Evolutionary conservation across 495 filamentous ascomycete genomes (phyloP).

Genomic region (Recurvomyces mirabilis): DNA sequence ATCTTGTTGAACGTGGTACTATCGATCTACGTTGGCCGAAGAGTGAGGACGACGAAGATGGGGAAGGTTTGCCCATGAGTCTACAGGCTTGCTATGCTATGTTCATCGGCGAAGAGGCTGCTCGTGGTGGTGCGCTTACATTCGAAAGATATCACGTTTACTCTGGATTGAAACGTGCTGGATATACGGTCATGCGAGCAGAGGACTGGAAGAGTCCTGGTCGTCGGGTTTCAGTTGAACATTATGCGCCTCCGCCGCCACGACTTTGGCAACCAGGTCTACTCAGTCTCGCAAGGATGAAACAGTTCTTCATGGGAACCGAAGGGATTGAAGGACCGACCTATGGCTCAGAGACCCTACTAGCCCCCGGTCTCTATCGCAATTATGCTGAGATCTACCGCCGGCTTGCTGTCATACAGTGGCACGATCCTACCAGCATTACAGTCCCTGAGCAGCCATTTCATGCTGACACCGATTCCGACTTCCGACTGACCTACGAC

Average conservation of each 20-base stretch:
- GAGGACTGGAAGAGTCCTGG: constrained; percentile 40
- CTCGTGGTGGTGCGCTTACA: constrained; percentile 48
- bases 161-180: constrained; percentile 66
- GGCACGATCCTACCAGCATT: constrained; percentile 43
- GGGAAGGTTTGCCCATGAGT: constrained; percentile 69
- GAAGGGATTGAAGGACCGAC: not conserved
- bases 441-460: constrained; percentile 2
- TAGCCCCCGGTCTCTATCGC: constrained; percentile 66
- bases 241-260: constrained; percentile 1
- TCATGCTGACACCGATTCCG: constrained; percentile 11
- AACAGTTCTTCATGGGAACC: not conserved
- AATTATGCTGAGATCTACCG: constrained; percentile 69
- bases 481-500: constrained; percentile 62
- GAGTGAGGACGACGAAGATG: constrained; percentile 25
- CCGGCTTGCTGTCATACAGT: constrained; percentile 62
- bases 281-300: constrained; percentile 16
- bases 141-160: constrained; percentile 86
- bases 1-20: constrained; percentile 73
- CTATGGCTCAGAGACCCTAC: constrained; percentile 49
- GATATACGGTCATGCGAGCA: constrained; percentile 68
- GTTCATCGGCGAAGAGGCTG: constrained; percentile 53
- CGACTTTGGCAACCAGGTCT: constrained; percentile 15
- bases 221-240: not conserved
- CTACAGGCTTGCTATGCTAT: constrained; percentile 81
- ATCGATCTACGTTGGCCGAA: constrained; percentile 74